Conservation (phyloP, 805 yeast species). For the Zygosaccharomyces pseudorouxii region DNA sequence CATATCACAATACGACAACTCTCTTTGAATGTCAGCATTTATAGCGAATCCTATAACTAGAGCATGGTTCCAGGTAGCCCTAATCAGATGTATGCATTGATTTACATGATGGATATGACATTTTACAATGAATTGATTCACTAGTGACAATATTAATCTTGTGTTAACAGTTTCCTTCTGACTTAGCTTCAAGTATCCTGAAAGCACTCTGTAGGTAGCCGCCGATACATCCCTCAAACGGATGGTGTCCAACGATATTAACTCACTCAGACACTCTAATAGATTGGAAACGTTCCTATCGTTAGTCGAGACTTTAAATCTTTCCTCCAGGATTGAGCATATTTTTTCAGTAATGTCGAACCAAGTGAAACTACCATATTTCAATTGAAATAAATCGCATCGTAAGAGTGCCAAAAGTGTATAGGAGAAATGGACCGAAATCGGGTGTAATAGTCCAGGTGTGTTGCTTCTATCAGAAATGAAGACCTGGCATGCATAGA, state of each 20-base stretch:
- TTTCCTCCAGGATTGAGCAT: constrained; percentile 12
- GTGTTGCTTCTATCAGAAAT: constrained; percentile 14
- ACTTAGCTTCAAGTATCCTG: constrained; percentile 20
- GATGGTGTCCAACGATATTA: constrained; percentile 27
- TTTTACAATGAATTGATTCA: constrained; percentile 44
- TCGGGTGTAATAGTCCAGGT: constrained; percentile 15
- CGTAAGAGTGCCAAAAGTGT: constrained; percentile 20
- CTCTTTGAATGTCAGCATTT: constrained; percentile 41
- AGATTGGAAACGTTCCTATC: constrained; percentile 32
- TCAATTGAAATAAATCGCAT: constrained; percentile 23
- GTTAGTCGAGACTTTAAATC: constrained; percentile 13
- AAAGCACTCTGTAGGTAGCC: constrained; percentile 18
- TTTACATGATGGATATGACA: constrained; percentile 40
- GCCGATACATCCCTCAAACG: constrained; percentile 20
- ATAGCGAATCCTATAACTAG: constrained; percentile 39
- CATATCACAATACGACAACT: constrained; percentile 44
- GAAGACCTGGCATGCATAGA: constrained; percentile 25
- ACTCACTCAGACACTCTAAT: constrained; percentile 20
- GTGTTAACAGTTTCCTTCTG: constrained; percentile 32
- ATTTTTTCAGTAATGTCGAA: constrained; percentile 16
- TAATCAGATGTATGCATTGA: constrained; percentile 38
- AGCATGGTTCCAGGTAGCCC: constrained; percentile 38
- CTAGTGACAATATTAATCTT: constrained; percentile 38
- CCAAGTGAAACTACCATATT: constrained; percentile 28
- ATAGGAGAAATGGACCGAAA: constrained; percentile 25